Conservation (phyloP, 164 flowering plant species). For the Vitis labrusca region DNA sequence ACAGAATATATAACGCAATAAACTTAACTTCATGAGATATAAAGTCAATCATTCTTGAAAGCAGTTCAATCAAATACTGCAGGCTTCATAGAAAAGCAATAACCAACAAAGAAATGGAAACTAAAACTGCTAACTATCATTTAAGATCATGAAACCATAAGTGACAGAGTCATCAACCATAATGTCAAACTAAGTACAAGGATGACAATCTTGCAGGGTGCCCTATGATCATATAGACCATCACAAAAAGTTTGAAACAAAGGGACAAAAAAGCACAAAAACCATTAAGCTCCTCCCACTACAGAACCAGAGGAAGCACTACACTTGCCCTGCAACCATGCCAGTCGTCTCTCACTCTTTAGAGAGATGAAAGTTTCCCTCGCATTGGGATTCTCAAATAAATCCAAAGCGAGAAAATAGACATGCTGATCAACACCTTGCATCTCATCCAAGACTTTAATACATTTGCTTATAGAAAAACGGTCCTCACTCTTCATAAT, state of each 20-base stretch:
- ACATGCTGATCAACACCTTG: slow-evolving; percentile 60
- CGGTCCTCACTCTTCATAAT: slow-evolving; percentile 59
- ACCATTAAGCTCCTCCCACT: slow-evolving; percentile 9
- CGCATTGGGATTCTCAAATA: slow-evolving; percentile 63
- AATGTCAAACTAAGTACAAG: slow-evolving; percentile 11
- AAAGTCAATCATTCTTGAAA: neutral
- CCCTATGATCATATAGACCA: neutral
- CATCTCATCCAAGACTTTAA: slow-evolving; percentile 65
- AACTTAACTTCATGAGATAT: neutral
- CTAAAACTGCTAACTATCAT: slow-evolving; percentile 3
- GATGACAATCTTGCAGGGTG: neutral
- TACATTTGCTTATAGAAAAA: slow-evolving; percentile 76
- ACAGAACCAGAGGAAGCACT: slow-evolving; percentile 32
- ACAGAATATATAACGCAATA: slow-evolving; percentile 9
- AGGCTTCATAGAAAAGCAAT: neutral
- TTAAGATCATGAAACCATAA: slow-evolving; percentile 2
- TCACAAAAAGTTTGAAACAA: neutral
- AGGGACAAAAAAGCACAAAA: slow-evolving; percentile 6
- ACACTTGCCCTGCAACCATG: slow-evolving; percentile 70
- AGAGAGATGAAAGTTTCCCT: slow-evolving; percentile 69
- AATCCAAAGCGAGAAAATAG: slow-evolving; percentile 68
- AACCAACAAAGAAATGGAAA: neutral
- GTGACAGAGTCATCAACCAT: slow-evolving; percentile 1
- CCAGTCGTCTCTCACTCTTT: slow-evolving; percentile 53
- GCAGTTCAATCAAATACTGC: neutral